Evolutionary conservation across 176 grass and related monocot species (phyloP).

Genomic region (Typha latifolia): DNA sequence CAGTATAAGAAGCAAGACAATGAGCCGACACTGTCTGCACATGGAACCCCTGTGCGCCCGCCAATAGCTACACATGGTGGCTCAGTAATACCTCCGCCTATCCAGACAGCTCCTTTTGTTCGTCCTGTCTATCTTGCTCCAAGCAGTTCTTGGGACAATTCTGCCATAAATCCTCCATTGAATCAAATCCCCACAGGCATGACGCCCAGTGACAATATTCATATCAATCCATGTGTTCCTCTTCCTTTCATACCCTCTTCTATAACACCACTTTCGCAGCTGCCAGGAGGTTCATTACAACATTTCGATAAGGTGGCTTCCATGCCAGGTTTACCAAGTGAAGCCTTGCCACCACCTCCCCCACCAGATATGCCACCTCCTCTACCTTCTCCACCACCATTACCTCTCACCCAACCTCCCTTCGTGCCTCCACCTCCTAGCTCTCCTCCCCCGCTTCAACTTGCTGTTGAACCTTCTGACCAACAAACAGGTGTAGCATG

Average conservation of each 20-base stretch:
- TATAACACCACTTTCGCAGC: constrained; percentile 46
- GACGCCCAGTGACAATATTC: constrained; percentile 44
- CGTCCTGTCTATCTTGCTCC: constrained; percentile 60
- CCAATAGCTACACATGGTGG: constrained; percentile 34
- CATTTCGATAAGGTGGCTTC: constrained; percentile 50
- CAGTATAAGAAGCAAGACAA: constrained; percentile 37
- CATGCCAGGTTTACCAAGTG: constrained; percentile 33
- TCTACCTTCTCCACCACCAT: constrained; percentile 41
- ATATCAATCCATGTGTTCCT: constrained; percentile 46
- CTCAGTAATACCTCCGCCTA: constrained; percentile 63
- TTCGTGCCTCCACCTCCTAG: constrained; percentile 64
- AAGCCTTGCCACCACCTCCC: constrained; percentile 31
- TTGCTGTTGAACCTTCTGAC: constrained; percentile 22
- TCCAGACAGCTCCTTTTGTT: constrained; percentile 47
- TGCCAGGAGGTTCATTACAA: constrained; percentile 39
- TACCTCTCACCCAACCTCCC: constrained; percentile 54
- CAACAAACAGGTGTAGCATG: constrained; percentile 20
- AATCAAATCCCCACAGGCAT: constrained; percentile 58
- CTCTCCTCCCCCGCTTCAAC: constrained; percentile 45
- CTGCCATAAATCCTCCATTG: constrained; percentile 41
- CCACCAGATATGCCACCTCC: constrained; percentile 39
- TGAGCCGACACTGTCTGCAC: constrained; percentile 44
- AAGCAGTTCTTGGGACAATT: constrained; percentile 54
- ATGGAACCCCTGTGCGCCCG: constrained; percentile 30
- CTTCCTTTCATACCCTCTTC: constrained; percentile 71